Evolutionary conservation across 2,329 filamentous ascomycete genomes (phyloP).

Genomic region (Stenocarpella maydis): DNA sequence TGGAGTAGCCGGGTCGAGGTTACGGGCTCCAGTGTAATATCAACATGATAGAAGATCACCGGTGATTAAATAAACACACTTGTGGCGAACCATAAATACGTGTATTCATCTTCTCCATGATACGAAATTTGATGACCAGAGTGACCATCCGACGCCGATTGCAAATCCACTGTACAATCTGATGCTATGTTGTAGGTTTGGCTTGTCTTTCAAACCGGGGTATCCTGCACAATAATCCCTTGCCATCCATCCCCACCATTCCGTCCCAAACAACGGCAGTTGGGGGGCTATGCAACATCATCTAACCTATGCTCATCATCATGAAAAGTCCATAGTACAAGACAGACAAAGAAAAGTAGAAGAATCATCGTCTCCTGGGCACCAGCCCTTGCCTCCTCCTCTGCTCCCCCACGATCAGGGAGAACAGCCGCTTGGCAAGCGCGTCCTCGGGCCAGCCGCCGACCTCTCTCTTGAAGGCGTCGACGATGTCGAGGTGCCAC

Average conservation of each 20-base stretch:
- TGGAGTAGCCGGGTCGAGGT: slow-evolving; percentile 70
- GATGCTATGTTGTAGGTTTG: slow-evolving; percentile 21
- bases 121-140: slow-evolving; percentile 8
- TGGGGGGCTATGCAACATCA: slow-evolving; percentile 11
- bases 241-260: neutral
- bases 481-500: slow-evolving; percentile 67
- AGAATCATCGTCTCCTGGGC: slow-evolving; percentile 31
- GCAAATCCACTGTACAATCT: slow-evolving; percentile 32
- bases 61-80: slow-evolving; percentile 8
- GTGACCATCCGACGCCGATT: slow-evolving; percentile 29
- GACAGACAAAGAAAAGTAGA: slow-evolving; percentile 29
- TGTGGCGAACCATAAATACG: slow-evolving; percentile 15
- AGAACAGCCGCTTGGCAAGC: slow-evolving; percentile 62
- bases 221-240: slow-evolving; percentile 32
- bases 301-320: slow-evolving; percentile 26
- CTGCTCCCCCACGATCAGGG: slow-evolving; percentile 60
- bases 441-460: slow-evolving; percentile 59
- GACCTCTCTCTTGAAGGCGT: slow-evolving; percentile 59
- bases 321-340: slow-evolving; percentile 29
- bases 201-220: slow-evolving; percentile 31
- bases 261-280: neutral
- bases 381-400: slow-evolving; percentile 44
- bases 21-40: slow-evolving; percentile 37
- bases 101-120: slow-evolving; percentile 20
- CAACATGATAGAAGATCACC: slow-evolving; percentile 39